These are phyloP conservation scores for Coemansia sp. DNA, from an alignment of 192 early-diverging fungal genomes.

Conservation along the genomic window DNA sequence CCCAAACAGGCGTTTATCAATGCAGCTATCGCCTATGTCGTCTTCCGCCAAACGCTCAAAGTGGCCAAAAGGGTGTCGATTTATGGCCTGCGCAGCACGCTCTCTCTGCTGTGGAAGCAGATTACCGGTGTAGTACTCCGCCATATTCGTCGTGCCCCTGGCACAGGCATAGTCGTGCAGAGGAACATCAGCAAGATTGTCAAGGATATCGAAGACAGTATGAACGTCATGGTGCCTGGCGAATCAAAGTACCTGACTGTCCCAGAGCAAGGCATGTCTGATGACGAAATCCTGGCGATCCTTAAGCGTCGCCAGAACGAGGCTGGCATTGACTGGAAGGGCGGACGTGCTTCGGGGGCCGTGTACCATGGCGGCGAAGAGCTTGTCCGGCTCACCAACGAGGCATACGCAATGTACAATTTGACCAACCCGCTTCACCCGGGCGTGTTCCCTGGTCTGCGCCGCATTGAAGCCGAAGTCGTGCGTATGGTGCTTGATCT, in stretches of 20 bases:
- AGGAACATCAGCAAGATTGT: conserved; percentile 75
- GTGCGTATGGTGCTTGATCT: conserved; percentile 88
- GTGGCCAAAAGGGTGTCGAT: conserved; percentile 25
- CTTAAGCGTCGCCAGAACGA: conserved; percentile 62
- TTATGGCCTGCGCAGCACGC: conserved; percentile 29
- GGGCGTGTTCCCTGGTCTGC: conserved; percentile 91
- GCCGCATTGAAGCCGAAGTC: conserved; percentile 93
- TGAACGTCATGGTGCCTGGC: conserved; percentile 63
- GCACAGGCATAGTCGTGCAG: conserved; percentile 65
- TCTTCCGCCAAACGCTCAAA: conserved; percentile 39
- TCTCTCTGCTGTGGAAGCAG: conserved; percentile 30
- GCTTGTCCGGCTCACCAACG: conserved; percentile 67
- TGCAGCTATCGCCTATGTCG: conserved; percentile 33
- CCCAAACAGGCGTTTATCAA: conserved; percentile 50
- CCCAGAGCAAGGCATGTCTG: conserved; percentile 63
- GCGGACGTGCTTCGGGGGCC: conserved; percentile 83
- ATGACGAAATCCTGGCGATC: conserved; percentile 60
- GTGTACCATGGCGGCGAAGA: conserved; percentile 92
- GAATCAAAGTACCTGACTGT: conserved; percentile 63
- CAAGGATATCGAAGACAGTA: conserved; percentile 75
- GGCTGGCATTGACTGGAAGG: conserved; percentile 73
- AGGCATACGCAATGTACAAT: conserved; percentile 81
- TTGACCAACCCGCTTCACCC: conserved; percentile 91
- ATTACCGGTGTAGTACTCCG: conserved; percentile 29
- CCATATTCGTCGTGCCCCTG: conserved; percentile 43